phyloP scores from a whole-genome alignment of 768 basidiomycete species.

The Cystoderma amianthinum region DNA sequence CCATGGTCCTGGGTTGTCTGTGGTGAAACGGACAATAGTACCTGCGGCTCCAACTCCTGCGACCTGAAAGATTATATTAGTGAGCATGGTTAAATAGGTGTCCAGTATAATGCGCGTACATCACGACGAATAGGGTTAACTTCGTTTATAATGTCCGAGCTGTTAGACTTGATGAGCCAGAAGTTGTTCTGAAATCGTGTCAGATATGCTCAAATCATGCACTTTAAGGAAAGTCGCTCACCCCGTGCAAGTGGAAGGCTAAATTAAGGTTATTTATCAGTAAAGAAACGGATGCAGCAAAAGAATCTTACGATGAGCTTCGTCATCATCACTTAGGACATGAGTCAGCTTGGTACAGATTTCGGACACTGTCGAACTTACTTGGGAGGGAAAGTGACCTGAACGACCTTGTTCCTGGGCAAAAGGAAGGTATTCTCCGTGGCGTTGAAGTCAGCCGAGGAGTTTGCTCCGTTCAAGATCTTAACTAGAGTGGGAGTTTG shows the following conservation, averaged over 20 bases:
- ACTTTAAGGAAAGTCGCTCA: constrained; percentile 1
- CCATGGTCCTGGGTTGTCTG: constrained; percentile 12
- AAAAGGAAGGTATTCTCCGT: constrained; percentile 20
- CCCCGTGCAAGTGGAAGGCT: constrained; percentile 12
- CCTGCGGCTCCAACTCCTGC: constrained; percentile 10
- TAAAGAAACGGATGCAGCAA: constrained; percentile 10
- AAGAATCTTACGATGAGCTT: constrained; percentile 10
- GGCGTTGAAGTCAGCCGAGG: constrained; percentile 12
- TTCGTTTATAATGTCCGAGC: constrained; percentile 16
- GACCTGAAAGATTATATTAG: neutral
- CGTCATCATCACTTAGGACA: constrained; percentile 12
- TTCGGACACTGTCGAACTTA: neutral
- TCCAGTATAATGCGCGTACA: constrained; percentile 2
- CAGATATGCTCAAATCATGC: neutral
- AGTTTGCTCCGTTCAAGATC: constrained; percentile 15
- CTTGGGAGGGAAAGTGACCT: constrained; percentile 17
- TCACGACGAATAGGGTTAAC: constrained; percentile 37
- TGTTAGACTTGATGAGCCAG: constrained; percentile 23
- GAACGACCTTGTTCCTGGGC: constrained; percentile 15
- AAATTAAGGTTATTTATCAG: constrained; percentile 11
- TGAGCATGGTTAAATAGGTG: neutral
- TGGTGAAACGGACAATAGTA: constrained; percentile 13
- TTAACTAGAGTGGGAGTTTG: constrained; percentile 16
- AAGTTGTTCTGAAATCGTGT: constrained; percentile 11
- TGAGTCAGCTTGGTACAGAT: neutral